Conservation (phyloP, 768 basidiomycete species). For the Melanogaster broomeanus region DNA sequence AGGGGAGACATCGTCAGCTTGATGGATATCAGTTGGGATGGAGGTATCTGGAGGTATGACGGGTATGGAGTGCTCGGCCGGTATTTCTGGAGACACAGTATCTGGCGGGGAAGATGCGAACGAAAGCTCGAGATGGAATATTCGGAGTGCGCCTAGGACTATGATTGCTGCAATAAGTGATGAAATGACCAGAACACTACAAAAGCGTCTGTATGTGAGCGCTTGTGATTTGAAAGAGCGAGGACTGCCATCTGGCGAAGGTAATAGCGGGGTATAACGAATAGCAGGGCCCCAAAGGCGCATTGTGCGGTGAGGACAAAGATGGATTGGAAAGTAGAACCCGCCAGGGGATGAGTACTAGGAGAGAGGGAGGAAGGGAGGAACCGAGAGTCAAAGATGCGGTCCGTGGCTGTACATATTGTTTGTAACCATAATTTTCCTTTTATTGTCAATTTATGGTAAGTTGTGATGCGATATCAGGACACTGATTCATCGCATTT, state of each 20-base stretch:
- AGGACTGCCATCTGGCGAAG: slow-evolving; percentile 1
- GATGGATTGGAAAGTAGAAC: background rate
- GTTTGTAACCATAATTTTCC: background rate
- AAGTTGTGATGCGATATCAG: no score
- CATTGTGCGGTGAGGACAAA: slow-evolving; percentile 4
- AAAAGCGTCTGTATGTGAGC: slow-evolving; percentile 4
- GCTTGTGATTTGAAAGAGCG: slow-evolving; percentile 6
- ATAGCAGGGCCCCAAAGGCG: slow-evolving; percentile 8
- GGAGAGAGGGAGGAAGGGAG: background rate
- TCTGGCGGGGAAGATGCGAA: slow-evolving; percentile 7
- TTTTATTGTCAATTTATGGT: no score
- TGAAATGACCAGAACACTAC: slow-evolving; percentile 6
- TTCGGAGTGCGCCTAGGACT: slow-evolving; percentile 10
- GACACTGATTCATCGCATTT: no score
- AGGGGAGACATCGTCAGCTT: background rate
- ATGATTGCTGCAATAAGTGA: slow-evolving; percentile 5
- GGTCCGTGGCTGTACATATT: background rate
- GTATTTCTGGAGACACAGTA: background rate
- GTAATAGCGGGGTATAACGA: slow-evolving; percentile 15
- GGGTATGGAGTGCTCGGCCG: background rate
- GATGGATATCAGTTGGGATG: background rate
- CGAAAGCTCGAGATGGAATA: slow-evolving; percentile 9
- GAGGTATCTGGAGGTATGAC: background rate
- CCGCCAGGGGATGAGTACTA: slow-evolving; percentile 8
- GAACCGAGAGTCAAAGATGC: background rate